Conservation (phyloP, 108 stramenopile genomes). For the Nannochloropsis granulata region DNA sequence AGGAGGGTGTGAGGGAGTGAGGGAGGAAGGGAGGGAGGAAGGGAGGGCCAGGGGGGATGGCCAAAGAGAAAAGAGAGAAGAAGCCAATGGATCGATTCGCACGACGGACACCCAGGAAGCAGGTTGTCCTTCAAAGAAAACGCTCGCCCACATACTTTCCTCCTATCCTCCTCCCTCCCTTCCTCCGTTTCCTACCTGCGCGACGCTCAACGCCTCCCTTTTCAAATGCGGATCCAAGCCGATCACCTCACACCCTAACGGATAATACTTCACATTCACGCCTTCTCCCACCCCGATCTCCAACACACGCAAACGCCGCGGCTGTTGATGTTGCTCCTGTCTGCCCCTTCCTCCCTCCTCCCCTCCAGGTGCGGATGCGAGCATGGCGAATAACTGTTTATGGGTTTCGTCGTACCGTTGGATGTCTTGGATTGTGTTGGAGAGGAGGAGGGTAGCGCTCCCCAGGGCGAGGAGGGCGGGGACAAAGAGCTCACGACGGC, state of each 20-base stretch:
- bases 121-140: too few relatives aligned
- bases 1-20: not conserved
- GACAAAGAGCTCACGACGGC: not conserved
- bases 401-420: not conserved
- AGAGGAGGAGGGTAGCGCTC: not conserved
- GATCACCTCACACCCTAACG: not conserved
- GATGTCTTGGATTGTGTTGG: not conserved
- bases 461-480: not conserved
- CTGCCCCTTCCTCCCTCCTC: not conserved
- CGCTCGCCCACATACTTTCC: too few relatives aligned
- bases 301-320: not conserved
- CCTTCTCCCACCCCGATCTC: not conserved
- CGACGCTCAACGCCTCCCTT: not conserved
- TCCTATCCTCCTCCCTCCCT: too few relatives aligned
- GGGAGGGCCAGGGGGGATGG: not conserved
- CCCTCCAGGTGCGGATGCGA: not conserved
- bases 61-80: not conserved
- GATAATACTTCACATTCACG: not conserved
- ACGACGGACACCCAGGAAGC: too few relatives aligned
- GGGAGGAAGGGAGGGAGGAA: not conserved
- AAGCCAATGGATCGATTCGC: not conserved
- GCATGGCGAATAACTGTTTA: not conserved
- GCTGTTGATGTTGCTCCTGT: too few relatives aligned
- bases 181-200: not conserved
- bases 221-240: not conserved